phyloP scores from a whole-genome alignment of 2,329 filamentous ascomycete genomes.

The Colletotrichum zoysiae region DNA sequence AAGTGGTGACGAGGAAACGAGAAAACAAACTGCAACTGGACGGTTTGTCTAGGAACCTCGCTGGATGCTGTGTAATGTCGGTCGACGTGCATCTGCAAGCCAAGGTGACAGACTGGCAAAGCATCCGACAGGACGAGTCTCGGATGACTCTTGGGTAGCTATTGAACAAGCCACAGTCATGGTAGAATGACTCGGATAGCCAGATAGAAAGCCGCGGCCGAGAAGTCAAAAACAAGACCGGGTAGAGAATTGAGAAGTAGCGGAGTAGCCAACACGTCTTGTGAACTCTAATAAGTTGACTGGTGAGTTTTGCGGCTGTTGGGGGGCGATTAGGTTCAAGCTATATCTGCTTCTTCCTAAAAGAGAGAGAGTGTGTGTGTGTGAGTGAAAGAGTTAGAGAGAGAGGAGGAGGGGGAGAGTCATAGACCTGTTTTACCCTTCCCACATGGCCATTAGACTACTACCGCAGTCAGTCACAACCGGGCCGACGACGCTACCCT shows the following conservation, averaged over 20 bases:
- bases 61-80: neutral
- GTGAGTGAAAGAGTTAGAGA: too few species aligned
- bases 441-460: neutral
- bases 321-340: neutral
- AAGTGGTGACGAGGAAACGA: neutral
- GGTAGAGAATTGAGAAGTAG: neutral
- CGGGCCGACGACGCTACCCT: too few species aligned
- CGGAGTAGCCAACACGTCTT: too few species aligned
- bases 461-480: too few species aligned
- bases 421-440: neutral
- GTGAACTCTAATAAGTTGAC: neutral
- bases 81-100: neutral
- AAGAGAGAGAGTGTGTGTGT: too few species aligned
- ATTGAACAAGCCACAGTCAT: neutral
- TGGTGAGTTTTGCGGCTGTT: neutral
- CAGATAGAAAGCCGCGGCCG: neutral
- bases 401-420: neutral
- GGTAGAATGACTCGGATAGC: neutral
- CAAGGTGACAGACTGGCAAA: neutral
- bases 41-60: neutral
- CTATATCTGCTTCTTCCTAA: neutral
- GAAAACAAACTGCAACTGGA: neutral
- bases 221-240: neutral
- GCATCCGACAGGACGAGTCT: neutral
- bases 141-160: neutral